Conservation (phyloP, 1,139 yeast species). For the Wickerhamomyces sp. region DNA sequence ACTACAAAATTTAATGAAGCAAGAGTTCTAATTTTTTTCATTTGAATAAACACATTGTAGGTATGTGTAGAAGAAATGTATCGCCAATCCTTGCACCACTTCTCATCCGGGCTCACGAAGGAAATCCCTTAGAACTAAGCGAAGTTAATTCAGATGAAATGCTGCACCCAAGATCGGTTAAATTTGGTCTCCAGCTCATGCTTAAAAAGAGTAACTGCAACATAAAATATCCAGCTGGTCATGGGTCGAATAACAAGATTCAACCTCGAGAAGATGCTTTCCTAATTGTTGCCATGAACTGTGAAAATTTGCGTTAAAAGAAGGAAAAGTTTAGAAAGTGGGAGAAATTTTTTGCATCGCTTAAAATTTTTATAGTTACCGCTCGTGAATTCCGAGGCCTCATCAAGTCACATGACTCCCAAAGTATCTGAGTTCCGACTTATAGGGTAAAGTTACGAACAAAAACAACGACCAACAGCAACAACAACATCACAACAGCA, state of each 20-base stretch:
- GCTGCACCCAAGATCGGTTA: slow-evolving; percentile 82
- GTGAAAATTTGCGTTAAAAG: slow-evolving; percentile 58
- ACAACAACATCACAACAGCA: neutral
- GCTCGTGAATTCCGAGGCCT: neutral
- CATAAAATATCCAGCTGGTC: slow-evolving; percentile 54
- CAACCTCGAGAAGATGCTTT: slow-evolving; percentile 76
- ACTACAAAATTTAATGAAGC: neutral
- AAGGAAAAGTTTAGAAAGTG: slow-evolving; percentile 4
- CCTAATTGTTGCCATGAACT: slow-evolving; percentile 50
- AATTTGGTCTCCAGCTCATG: slow-evolving; percentile 63
- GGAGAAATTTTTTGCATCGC: neutral
- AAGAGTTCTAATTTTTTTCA: neutral
- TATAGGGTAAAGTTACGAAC: neutral
- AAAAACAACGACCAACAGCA: neutral
- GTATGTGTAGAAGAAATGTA: slow-evolving; percentile 36
- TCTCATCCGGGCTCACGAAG: slow-evolving; percentile 86
- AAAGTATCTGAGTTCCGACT: neutral
- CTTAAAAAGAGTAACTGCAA: slow-evolving; percentile 25
- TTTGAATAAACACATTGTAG: too few species aligned
- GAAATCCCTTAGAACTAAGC: slow-evolving; percentile 61
- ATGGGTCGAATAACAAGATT: slow-evolving; percentile 73
- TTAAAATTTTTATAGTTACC: slow-evolving; percentile 1
- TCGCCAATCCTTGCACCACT: slow-evolving; percentile 72
- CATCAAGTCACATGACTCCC: neutral
- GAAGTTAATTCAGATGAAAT: slow-evolving; percentile 49